A percentile compares a stretch with the other conserved stretches of the same genome.
Conservation (phyloP, 805 yeast genomes). For the Candida glaebosa region DNA sequence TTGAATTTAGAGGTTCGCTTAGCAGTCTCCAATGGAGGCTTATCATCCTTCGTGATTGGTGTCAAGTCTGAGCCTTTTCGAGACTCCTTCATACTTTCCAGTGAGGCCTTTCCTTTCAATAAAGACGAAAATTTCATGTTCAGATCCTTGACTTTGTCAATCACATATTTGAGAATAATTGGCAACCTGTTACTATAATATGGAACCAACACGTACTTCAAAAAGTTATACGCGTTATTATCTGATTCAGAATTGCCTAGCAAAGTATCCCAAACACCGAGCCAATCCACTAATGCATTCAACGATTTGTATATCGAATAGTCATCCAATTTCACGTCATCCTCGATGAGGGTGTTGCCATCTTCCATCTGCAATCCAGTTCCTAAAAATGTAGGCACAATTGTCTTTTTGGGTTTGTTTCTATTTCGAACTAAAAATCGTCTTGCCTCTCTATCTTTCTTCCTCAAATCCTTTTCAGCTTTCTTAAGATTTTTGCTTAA, state of each 20-base stretch:
- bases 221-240: slow-evolving; percentile 42
- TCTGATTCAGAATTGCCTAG: slow-evolving; percentile 25
- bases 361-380: slow-evolving; percentile 24
- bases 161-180: slow-evolving; percentile 39
- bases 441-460: slow-evolving; percentile 15
- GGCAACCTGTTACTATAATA: slow-evolving; percentile 51
- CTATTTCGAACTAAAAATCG: slow-evolving; percentile 19
- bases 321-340: slow-evolving; percentile 20
- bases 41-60: background rate
- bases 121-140: slow-evolving; percentile 25
- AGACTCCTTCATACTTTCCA: background rate
- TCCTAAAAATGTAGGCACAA: slow-evolving; percentile 43
- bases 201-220: slow-evolving; percentile 52
- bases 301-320: slow-evolving; percentile 22
- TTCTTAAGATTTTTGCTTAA: slow-evolving; percentile 21
- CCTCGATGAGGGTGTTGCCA: slow-evolving; percentile 4
- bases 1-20: slow-evolving; percentile 11
- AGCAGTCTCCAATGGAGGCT: background rate
- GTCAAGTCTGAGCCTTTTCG: background rate
- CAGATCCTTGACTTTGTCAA: slow-evolving; percentile 48
- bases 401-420: slow-evolving; percentile 18
- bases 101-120: background rate
- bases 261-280: slow-evolving; percentile 52
- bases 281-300: slow-evolving; percentile 48
- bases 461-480: slow-evolving; percentile 26